A percentile compares a stretch with the other conserved stretches of the same genome.
Evolutionary conservation across 2,329 filamentous ascomycete species (phyloP).

Genomic region (Cladosporium sphaerospermum): DNA sequence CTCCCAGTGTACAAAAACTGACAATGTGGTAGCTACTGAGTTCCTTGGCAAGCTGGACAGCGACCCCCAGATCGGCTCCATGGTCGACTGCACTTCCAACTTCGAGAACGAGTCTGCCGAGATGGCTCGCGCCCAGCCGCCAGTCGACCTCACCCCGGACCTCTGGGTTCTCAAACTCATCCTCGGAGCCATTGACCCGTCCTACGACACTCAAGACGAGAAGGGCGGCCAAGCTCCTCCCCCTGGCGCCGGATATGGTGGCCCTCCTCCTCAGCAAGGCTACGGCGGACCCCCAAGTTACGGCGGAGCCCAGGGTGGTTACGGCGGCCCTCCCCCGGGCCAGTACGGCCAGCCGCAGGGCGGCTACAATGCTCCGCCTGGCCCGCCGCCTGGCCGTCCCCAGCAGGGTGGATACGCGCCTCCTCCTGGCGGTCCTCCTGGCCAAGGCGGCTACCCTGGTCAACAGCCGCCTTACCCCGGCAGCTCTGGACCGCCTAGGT

Average conservation of each 20-base stretch:
- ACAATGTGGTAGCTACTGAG: conserved; percentile 39
- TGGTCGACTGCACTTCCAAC: conserved; percentile 44
- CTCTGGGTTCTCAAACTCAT: conserved; percentile 63
- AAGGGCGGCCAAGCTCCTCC: conserved; percentile 36
- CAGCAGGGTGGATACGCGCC: not conserved
- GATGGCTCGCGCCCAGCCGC: conserved; percentile 56
- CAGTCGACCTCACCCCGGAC: conserved; percentile 58
- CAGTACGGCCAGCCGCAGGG: not conserved
- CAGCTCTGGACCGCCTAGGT: conserved; percentile 4
- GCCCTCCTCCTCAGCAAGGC: conserved; percentile 26
- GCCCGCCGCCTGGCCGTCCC: not conserved
- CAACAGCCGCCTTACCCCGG: conserved; percentile 8
- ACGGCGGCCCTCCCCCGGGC: conserved; percentile 12
- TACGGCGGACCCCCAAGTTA: conserved; percentile 26
- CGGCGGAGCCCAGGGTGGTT: conserved; percentile 17
- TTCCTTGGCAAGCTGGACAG: conserved; percentile 60
- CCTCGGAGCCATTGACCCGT: conserved; percentile 59
- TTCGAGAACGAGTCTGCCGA: conserved; percentile 63
- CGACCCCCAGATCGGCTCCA: conserved; percentile 53
- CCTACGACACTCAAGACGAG: conserved; percentile 61
- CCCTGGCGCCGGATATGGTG: conserved; percentile 27
- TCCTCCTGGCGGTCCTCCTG: not conserved
- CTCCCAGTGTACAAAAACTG: not conserved
- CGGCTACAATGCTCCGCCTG: not conserved
- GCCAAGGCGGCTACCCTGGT: conserved; percentile 5